These are phyloP conservation scores for Plasmodium relictum DNA, from an alignment of 169 alveolate genomes.

Conservation along the genomic window DNA sequence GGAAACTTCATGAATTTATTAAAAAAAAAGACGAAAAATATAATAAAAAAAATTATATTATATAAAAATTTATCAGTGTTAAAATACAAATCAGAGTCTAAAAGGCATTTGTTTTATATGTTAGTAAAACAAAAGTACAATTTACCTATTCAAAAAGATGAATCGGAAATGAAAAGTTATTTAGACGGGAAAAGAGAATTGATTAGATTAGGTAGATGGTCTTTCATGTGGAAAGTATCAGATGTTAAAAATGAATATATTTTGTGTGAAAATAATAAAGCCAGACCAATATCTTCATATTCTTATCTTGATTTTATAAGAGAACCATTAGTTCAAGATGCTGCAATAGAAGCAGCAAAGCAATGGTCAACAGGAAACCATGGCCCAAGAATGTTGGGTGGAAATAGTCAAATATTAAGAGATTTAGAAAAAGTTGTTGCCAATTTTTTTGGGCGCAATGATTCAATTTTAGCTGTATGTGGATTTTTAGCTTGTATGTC, in stretches of 20 bases:
- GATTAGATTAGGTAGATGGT: constrained; percentile 78
- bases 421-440: constrained; percentile 82
- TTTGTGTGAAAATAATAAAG: constrained; percentile 80
- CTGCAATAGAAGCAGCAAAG: constrained; percentile 84
- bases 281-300: constrained; percentile 84
- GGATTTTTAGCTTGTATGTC: constrained; percentile 87
- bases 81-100: constrained; percentile 76
- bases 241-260: constrained; percentile 79
- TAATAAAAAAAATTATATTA: constrained; percentile 17
- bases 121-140: constrained; percentile 76
- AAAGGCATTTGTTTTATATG: constrained; percentile 81
- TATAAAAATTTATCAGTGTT: constrained; percentile 46
- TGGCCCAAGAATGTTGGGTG: constrained; percentile 89
- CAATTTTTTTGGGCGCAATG: constrained; percentile 84
- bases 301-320: constrained; percentile 84
- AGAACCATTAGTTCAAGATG: constrained; percentile 82
- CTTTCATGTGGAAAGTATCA: constrained; percentile 82
- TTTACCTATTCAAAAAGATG: constrained; percentile 80
- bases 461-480: constrained; percentile 81
- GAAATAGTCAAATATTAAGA: constrained; percentile 81
- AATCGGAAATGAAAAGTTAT: constrained; percentile 81
- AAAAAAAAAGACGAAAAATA: constrained; percentile 8
- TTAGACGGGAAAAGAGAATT: constrained; percentile 82
- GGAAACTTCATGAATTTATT: constrained; percentile 21
- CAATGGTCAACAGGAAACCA: constrained; percentile 87